phyloP scores from a whole-genome alignment of 495 filamentous ascomycete species.

The Penicillium soppii region DNA sequence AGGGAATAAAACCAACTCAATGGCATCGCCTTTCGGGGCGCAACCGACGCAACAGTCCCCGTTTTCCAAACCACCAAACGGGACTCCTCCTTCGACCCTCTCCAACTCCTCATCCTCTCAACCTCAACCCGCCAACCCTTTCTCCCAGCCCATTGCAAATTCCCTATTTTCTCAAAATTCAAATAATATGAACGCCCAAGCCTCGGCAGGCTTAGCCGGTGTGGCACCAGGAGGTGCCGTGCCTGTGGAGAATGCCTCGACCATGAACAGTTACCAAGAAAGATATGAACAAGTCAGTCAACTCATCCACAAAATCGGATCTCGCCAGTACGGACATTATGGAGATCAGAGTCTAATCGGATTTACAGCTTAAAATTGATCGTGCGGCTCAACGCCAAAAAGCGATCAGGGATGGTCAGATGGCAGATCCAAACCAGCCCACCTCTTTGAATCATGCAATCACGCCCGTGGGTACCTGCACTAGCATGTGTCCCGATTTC shows the following conservation, averaged over 20 bases:
- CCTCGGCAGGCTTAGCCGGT: neutral
- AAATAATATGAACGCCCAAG: neutral
- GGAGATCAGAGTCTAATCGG: conserved; percentile 20
- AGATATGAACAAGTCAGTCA: conserved; percentile 45
- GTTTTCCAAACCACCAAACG: conserved; percentile 20
- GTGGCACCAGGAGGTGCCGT: conserved; percentile 4
- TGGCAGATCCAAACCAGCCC: conserved; percentile 87
- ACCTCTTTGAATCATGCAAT: conserved; percentile 80
- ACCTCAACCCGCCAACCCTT: neutral
- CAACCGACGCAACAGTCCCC: conserved; percentile 17
- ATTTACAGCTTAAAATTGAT: conserved; percentile 58
- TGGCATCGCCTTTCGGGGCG: conserved; percentile 17
- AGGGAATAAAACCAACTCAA: conserved; percentile 22
- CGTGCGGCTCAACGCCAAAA: conserved; percentile 65
- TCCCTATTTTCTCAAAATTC: neutral
- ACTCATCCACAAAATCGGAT: neutral
- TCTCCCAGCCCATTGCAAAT: neutral
- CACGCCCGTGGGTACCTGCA: conserved; percentile 82
- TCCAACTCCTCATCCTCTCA: conserved; percentile 1
- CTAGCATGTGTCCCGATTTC: conserved; percentile 91
- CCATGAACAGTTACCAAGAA: conserved; percentile 32
- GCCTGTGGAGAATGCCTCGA: conserved; percentile 24
- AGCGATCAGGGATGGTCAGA: conserved; percentile 70
- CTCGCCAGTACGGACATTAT: neutral
- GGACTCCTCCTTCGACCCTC: conserved; percentile 8